Percentiles rank a stretch among this genome's conserved stretches.
Evolutionary conservation across 768 basidiomycete species (phyloP).

Genomic region (Boletales sp.): DNA sequence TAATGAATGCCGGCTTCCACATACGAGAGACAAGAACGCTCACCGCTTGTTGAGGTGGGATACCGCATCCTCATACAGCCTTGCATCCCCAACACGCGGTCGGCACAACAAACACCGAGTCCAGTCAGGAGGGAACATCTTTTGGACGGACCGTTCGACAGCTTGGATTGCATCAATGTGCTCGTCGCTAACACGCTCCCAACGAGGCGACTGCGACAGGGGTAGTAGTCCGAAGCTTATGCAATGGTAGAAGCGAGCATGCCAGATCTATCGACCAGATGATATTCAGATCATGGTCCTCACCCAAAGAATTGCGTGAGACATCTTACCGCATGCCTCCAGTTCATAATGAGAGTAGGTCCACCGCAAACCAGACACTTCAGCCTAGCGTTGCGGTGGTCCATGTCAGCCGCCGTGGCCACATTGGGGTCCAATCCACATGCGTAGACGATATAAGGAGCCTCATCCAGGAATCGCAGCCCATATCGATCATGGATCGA

Average conservation of each 20-base stretch:
- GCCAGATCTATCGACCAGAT: conserved; percentile 2
- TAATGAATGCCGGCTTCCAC: not conserved
- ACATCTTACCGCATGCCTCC: conserved; percentile 10
- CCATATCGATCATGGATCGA: not conserved
- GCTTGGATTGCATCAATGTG: not conserved
- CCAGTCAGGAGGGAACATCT: not conserved
- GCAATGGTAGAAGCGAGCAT: not conserved
- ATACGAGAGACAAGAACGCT: not conserved
- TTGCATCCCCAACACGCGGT: conserved; percentile 1
- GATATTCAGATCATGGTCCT: too few relatives aligned
- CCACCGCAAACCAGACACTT: not conserved
- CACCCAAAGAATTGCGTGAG: not conserved
- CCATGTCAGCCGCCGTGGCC: conserved; percentile 12
- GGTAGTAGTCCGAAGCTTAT: not conserved
- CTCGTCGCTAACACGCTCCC: not conserved
- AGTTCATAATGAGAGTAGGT: not conserved
- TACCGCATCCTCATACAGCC: not conserved
- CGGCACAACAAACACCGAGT: conserved; percentile 9
- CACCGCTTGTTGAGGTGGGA: not conserved
- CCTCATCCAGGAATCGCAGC: not conserved
- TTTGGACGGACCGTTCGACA: not conserved
- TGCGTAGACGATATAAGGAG: conserved; percentile 4
- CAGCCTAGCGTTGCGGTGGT: conserved; percentile 7
- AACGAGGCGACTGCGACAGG: not conserved
- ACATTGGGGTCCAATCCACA: conserved; percentile 15